Conservation (phyloP, 1,284 basidiomycete species). For the Erythrobasidium hasegawianum region DNA sequence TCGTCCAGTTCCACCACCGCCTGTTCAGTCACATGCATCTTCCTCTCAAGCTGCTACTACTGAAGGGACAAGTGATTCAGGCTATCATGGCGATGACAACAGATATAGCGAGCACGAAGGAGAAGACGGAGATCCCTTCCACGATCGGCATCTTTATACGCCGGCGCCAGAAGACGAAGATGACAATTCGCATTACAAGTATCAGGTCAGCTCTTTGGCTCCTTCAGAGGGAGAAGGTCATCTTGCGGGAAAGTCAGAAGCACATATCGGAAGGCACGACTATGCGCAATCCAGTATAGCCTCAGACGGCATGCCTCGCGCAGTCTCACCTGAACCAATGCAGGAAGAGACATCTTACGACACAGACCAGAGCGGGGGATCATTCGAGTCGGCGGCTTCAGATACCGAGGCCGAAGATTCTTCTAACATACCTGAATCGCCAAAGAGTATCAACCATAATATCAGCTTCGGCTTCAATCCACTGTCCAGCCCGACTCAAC, state of each 20-base stretch:
- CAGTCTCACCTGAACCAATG: conserved; percentile 12
- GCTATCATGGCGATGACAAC: not conserved
- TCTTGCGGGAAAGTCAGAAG: not conserved
- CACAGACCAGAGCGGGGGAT: conserved; percentile 19
- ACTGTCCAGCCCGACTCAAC: conserved; percentile 14
- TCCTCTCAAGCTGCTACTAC: not conserved
- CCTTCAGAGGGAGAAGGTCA: not conserved
- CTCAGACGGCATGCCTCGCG: conserved; percentile 12
- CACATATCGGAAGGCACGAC: conserved; percentile 13
- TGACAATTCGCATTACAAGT: not conserved
- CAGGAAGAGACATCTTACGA: not conserved
- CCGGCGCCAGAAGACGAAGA: conserved; percentile 4
- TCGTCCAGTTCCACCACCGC: conserved; percentile 18
- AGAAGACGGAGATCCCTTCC: conserved; percentile 23
- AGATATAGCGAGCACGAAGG: conserved; percentile 12
- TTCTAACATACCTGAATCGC: conserved; percentile 3
- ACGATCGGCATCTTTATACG: conserved; percentile 16
- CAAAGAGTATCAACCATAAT: conserved; percentile 29
- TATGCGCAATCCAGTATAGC: conserved; percentile 4
- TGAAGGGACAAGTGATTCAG: not conserved
- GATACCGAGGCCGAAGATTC: conserved; percentile 1
- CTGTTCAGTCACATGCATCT: not conserved
- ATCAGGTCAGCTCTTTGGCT: not conserved
- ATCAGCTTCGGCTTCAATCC: conserved; percentile 34
- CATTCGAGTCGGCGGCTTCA: conserved; percentile 21